Percentiles rank a stretch among this genome's conserved stretches.
Evolutionary conservation across 78 protist species (phyloP).

Genomic region (Speleostelium caveatum): DNA sequence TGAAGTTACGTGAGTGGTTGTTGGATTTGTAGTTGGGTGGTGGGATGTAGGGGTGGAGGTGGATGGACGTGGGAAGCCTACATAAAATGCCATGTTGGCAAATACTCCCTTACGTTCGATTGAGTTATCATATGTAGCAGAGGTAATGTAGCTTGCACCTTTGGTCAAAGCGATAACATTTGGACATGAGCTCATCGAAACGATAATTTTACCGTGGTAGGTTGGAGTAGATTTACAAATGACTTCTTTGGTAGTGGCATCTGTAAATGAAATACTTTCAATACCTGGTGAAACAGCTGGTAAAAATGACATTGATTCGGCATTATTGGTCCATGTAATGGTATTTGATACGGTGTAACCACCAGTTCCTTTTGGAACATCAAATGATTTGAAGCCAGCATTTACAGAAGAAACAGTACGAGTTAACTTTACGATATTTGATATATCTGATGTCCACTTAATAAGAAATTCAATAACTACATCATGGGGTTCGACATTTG

Average conservation of each 20-base stretch:
- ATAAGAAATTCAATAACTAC: conserved; percentile 12
- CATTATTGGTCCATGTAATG: conserved; percentile 44
- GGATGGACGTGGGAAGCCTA: conserved; percentile 49
- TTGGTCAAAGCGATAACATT: conserved; percentile 9
- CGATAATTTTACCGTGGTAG: conserved; percentile 9
- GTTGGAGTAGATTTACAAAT: conserved; percentile 53
- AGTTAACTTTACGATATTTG: conserved; percentile 24
- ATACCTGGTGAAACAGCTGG: conserved; percentile 64
- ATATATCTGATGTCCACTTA: conserved; percentile 12
- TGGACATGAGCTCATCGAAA: conserved; percentile 25
- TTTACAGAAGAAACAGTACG: conserved; percentile 49
- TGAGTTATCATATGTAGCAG: conserved; percentile 50
- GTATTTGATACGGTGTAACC: conserved; percentile 16
- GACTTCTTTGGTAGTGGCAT: neutral
- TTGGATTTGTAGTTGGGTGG: neutral
- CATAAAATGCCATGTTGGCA: conserved; percentile 53
- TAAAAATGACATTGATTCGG: conserved; percentile 54
- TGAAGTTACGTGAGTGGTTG: neutral
- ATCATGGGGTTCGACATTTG: neutral
- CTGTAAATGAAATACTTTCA: conserved; percentile 3
- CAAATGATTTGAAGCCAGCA: conserved; percentile 23
- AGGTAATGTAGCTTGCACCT: conserved; percentile 52
- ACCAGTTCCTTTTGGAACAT: conserved; percentile 59
- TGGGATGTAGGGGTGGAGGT: conserved; percentile 1
- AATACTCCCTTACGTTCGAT: conserved; percentile 22